phyloP scores from a whole-genome alignment of 2,329 filamentous ascomycete genomes.

The Ceratocystis lukuohia region DNA sequence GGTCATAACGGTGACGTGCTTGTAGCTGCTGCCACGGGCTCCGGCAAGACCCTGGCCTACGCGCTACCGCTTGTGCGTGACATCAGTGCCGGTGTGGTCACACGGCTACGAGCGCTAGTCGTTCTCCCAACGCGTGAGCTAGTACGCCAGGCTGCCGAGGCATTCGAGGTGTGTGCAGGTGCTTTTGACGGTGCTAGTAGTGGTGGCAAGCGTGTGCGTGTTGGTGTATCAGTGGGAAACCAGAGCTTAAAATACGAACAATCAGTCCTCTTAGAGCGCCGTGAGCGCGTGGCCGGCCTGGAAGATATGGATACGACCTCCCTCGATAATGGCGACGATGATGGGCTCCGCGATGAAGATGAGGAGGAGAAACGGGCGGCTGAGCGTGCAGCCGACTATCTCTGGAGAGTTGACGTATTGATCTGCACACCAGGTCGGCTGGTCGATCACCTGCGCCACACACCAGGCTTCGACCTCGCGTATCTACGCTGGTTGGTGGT shows the following conservation, averaged over 20 bases:
- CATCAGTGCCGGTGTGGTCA: conserved; percentile 50
- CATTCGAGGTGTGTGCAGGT: conserved; percentile 59
- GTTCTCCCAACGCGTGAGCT: conserved; percentile 85
- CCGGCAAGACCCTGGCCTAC: conserved; percentile 89
- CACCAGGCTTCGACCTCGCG: conserved; percentile 65
- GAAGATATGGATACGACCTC: no score
- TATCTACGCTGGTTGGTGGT: conserved; percentile 78
- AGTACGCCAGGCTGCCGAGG: conserved; percentile 70
- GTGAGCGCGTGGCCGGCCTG: conserved; percentile 35
- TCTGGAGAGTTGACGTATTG: conserved; percentile 70
- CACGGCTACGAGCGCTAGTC: conserved; percentile 62
- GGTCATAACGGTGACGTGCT: conserved; percentile 63
- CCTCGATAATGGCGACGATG: conserved; percentile 24
- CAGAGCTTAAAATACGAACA: conserved; percentile 58
- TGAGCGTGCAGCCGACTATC: conserved; percentile 50
- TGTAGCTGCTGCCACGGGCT: conserved; percentile 85
- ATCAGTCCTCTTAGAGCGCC: conserved; percentile 33
- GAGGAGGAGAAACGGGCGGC: conserved; percentile 36
- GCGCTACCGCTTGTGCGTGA: conserved; percentile 72
- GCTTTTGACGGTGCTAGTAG: conserved; percentile 37
- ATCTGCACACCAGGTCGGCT: conserved; percentile 85
- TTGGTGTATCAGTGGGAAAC: conserved; percentile 73
- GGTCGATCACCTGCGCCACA: conserved; percentile 79
- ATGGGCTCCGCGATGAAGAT: conserved; percentile 27
- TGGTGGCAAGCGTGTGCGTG: conserved; percentile 52